Conservation (phyloP, 140 eudicot species). For the Bidens hawaiensis region DNA sequence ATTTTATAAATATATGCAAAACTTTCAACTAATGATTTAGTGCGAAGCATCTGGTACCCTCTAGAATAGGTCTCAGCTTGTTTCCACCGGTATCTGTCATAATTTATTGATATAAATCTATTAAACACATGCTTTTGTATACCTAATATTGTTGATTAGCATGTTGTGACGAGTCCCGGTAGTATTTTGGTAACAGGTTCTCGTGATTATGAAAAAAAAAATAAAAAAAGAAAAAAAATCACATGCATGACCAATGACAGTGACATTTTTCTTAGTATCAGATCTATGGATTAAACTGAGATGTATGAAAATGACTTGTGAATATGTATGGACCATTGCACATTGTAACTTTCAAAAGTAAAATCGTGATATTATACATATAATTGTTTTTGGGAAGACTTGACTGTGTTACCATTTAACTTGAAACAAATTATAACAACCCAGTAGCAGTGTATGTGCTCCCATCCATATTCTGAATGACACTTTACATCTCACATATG, state of each 20-base stretch:
- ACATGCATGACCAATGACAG: constrained; percentile 3
- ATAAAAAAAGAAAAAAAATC: too few species aligned
- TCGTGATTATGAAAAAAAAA: too few species aligned
- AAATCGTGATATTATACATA: neutral
- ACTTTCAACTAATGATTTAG: too few species aligned
- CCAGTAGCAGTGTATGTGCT: neutral
- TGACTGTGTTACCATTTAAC: constrained; percentile 5
- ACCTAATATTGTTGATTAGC: too few species aligned
- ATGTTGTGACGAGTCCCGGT: too few species aligned
- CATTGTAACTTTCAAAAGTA: neutral
- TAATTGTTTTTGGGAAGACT: constrained; percentile 7
- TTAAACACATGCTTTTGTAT: too few species aligned
- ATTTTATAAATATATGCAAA: too few species aligned
- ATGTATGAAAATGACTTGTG: constrained; percentile 21
- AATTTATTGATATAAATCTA: too few species aligned
- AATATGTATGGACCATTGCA: constrained; percentile 18
- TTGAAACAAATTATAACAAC: neutral
- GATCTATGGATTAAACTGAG: constrained; percentile 13
- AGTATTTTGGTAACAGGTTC: too few species aligned
- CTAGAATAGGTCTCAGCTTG: too few species aligned
- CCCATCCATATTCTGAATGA: constrained; percentile 28
- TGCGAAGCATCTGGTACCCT: too few species aligned
- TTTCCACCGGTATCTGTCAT: too few species aligned
- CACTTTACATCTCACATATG: constrained; percentile 28
- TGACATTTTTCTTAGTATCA: constrained; percentile 5